phyloP scores from a whole-genome alignment of 2,329 filamentous ascomycete species.

The Neocucurbitaria cava region DNA sequence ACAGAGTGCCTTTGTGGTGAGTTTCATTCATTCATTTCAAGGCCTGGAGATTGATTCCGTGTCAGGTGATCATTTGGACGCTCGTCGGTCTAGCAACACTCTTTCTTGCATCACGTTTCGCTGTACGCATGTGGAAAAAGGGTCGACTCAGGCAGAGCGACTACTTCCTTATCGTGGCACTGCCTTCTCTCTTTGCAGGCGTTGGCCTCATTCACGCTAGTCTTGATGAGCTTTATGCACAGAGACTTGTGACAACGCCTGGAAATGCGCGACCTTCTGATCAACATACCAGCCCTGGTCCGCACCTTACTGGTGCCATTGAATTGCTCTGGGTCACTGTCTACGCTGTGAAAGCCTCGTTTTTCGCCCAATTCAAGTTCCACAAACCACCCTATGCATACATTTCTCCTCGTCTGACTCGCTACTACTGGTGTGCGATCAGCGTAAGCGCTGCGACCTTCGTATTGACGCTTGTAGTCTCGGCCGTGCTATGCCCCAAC shows the following conservation, averaged over 20 bases:
- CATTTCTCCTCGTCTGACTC: conserved; percentile 15
- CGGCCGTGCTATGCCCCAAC: conserved; percentile 15
- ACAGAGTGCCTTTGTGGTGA: neutral
- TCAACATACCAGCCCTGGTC: neutral
- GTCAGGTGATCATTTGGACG: conserved; percentile 11
- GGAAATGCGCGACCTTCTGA: neutral
- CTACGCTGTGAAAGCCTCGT: conserved; percentile 26
- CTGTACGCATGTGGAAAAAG: conserved; percentile 18
- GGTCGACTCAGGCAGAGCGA: conserved; percentile 20
- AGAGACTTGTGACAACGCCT: neutral
- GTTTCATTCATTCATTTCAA: neutral
- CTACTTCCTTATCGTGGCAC: conserved; percentile 17
- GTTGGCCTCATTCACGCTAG: conserved; percentile 15
- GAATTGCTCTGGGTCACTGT: conserved; percentile 22
- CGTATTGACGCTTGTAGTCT: conserved; percentile 19
- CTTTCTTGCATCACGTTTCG: conserved; percentile 16
- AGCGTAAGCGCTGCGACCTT: conserved; percentile 8
- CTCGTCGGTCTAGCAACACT: conserved; percentile 6
- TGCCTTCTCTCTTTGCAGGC: conserved; percentile 17
- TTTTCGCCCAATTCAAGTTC: conserved; percentile 24
- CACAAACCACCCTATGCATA: conserved; percentile 24
- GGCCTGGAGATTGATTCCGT: neutral
- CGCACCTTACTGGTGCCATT: conserved; percentile 18
- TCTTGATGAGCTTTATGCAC: conserved; percentile 12
- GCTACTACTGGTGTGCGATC: conserved; percentile 19